phyloP scores from a whole-genome alignment of 1,284 basidiomycete species.

The Paramarasmius palmivorus region DNA sequence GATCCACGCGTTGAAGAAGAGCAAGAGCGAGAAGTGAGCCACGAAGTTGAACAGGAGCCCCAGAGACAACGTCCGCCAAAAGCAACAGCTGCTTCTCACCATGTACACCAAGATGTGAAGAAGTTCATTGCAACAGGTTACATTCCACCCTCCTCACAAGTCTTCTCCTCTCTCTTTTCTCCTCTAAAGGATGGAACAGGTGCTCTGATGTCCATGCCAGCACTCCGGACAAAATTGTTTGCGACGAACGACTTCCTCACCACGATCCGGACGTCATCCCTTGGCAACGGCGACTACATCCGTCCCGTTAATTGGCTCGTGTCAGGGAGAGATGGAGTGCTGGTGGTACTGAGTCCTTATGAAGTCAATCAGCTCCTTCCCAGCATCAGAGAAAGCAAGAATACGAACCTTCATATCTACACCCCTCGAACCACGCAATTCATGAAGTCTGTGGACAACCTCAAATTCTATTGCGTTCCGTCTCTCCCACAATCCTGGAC shows the following conservation, averaged over 20 bases:
- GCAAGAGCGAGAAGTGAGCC: conserved; percentile 48
- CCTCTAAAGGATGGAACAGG: conserved; percentile 14
- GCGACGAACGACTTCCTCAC: conserved; percentile 32
- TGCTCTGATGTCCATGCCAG: not conserved
- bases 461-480: conserved; percentile 35
- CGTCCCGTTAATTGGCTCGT: conserved; percentile 49
- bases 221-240: conserved; percentile 14
- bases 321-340: conserved; percentile 16
- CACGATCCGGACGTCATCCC: conserved; percentile 20
- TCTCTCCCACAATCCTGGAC: conserved; percentile 20
- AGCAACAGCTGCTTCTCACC: conserved; percentile 23
- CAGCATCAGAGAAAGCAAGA: conserved; percentile 30
- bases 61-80: conserved; percentile 35
- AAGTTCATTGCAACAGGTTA: conserved; percentile 29
- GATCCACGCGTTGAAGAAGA: conserved; percentile 40
- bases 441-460: conserved; percentile 41
- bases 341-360: conserved; percentile 46
- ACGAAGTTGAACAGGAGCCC: conserved; percentile 43
- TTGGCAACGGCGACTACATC: conserved; percentile 30
- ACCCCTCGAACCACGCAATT: conserved; percentile 35
- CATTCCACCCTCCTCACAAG: conserved; percentile 11
- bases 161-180: conserved; percentile 17
- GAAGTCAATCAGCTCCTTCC: conserved; percentile 44
- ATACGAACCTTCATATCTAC: conserved; percentile 44
- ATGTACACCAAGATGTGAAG: conserved; percentile 25